Base-by-base conservation (phyloP, 2,329 filamentous ascomycete species). In the Cladosporium sp. region DNA sequence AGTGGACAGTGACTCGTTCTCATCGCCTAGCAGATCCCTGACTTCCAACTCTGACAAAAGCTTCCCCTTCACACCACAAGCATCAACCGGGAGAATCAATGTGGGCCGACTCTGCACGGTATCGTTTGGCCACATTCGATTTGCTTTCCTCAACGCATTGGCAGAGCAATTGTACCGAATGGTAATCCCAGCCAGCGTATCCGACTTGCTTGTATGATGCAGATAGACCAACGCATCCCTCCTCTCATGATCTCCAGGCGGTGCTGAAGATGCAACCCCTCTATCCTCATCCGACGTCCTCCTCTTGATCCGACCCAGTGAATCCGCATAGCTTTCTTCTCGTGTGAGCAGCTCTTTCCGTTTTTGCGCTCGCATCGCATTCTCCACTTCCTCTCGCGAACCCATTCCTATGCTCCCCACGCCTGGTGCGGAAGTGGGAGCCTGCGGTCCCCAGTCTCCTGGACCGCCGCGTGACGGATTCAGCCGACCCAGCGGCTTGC, bases 81-180 rank as follows among this genome's bases (percentile, higher is more conserved):
- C 86, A 66, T 95, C 91, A 4, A 97, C 88, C 0, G 93, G 93
- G 46, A 98, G 73, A 7, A 91, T 78, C 13, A 98, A 78, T 56
- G 82, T 84, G 61, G 88, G 88, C 52, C 91, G 83, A 41, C 84
- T 82, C 66, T 96, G 92, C 30, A 97, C 85, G 55, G 83, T 89
- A 64, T 97, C 93, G 56, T 90, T 88, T 6, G 90, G 88, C 93
- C 93, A 98, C 62, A 98, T 83, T 9, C 93, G 83, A 66, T 98
- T 98, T 33, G 89, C 84, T 65, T 88, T 93, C 52, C 88, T 80
- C 57, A 98, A 84, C 2, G 86, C 79, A 41, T 91, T 85, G 50
- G 90, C 83, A 55, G 87, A 82, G 66, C 92, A 97, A 60, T 88
- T 85, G 69, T 94, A 98, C 60, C 85, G 87, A 57, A 98, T 84